phyloP scores from a whole-genome alignment of 352 stramenopile species.

The Globisporangium irregulare region DNA sequence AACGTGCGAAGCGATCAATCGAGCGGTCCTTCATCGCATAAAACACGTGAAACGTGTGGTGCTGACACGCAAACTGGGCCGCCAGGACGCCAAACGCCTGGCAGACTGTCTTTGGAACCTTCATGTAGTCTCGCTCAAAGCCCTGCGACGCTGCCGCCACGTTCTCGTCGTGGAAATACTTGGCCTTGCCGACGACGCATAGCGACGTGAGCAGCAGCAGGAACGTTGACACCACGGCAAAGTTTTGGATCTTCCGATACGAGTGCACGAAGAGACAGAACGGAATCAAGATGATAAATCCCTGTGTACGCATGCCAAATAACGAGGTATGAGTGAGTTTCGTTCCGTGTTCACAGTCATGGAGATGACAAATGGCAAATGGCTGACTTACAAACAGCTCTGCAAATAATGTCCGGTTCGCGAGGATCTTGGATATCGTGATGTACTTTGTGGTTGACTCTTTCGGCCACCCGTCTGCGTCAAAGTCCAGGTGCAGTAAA shows the following conservation, averaged over 20 bases:
- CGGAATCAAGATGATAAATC: conserved; percentile 31
- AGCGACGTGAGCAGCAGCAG: conserved; percentile 27
- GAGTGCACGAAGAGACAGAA: conserved; percentile 36
- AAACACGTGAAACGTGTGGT: conserved; percentile 58
- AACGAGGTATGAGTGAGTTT: neutral
- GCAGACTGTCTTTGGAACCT: conserved; percentile 43
- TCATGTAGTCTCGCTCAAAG: conserved; percentile 42
- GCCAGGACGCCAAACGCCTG: conserved; percentile 47
- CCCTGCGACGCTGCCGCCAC: conserved; percentile 23
- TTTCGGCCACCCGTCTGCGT: conserved; percentile 21
- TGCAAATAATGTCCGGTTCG: conserved; percentile 32
- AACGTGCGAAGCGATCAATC: conserved; percentile 27
- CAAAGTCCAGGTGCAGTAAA: conserved; percentile 34
- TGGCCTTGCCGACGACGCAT: conserved; percentile 29
- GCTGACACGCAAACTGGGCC: conserved; percentile 38
- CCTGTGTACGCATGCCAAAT: conserved; percentile 17
- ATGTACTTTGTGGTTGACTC: conserved; percentile 12
- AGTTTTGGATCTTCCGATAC: conserved; percentile 27
- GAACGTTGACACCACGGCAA: conserved; percentile 23
- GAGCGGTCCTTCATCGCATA: conserved; percentile 37
- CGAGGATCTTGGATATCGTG: conserved; percentile 24
- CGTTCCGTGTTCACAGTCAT: neutral
- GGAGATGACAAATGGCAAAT: too few species aligned
- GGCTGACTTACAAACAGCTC: conserved; percentile 30
- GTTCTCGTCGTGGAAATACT: conserved; percentile 27